Evolutionary conservation across 2,329 filamentous ascomycete species (phyloP), one percentile per base, ranked within the genome.

Genomic region (Ascocoryne sarcoides): DNA sequence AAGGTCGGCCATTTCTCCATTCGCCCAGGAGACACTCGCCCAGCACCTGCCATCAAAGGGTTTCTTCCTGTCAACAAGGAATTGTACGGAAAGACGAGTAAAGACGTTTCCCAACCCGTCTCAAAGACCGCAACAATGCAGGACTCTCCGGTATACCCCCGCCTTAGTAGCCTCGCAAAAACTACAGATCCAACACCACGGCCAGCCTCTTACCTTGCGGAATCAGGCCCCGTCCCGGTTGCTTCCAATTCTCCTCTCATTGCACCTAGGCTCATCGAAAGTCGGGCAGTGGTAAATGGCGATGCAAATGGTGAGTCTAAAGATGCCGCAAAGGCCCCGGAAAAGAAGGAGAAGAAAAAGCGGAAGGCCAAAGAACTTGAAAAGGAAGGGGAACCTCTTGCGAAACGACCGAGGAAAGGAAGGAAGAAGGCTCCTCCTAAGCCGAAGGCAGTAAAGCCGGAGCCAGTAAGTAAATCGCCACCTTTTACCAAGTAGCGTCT

Each of bases 21-120:
- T 10, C 17, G 29, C 19, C 7, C n/a, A 8, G 10, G 12, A 16
- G 29, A 15, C 8, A 31, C 14, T 18, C 33, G 39, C 12, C 10
- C 23, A 3, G 19, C 36, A 8, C 20, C 40, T 20, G 44, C 37
- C 3, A 51, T 53, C 37, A 51, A 53, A 34, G 43, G 41, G 16
- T 53, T 53, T 18, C 23, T 51, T 1, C 45, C 48, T 2, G 48
- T 53, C 19, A 52, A 51, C 31, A n/a, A n/a, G n/a, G n/a, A n/a
- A n/a, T n/a, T n/a, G n/a, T n/a, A n/a, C n/a, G n/a, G n/a, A n/a
- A n/a, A n/a, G n/a, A n/a, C n/a, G n/a, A n/a, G n/a, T n/a, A n/a
- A n/a, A n/a, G n/a, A n/a, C n/a, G n/a, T n/a, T n/a, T n/a, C n/a
- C n/a, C n/a, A n/a, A n/a, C n/a, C n/a, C n/a, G n/a, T n/a, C n/a